These are phyloP conservation scores for Lactifluus volemus DNA, from an alignment of 768 basidiomycete species.

Conservation along the genomic window DNA sequence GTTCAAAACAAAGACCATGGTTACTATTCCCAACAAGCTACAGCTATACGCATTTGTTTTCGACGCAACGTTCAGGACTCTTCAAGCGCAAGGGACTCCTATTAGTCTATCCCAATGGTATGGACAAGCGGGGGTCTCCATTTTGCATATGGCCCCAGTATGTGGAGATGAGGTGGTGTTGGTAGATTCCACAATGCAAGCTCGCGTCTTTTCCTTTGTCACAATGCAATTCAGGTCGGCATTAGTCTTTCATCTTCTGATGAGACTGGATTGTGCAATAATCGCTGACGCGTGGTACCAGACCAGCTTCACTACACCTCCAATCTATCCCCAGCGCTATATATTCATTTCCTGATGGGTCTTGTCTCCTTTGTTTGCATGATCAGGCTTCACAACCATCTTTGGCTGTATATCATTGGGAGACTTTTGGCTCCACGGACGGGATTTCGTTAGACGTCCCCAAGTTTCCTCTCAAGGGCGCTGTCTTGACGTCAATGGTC, in stretches of 20 bases:
- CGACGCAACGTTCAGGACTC: constrained; percentile 35
- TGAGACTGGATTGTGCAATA: background rate
- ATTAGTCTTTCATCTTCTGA: background rate
- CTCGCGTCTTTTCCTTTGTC: constrained; percentile 44
- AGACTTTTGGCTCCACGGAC: too few species aligned
- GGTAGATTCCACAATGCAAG: constrained; percentile 35
- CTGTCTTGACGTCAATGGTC: constrained; percentile 38
- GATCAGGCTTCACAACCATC: background rate
- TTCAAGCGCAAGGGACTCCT: constrained; percentile 35
- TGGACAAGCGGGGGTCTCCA: constrained; percentile 14
- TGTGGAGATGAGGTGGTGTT: constrained; percentile 41
- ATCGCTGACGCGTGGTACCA: constrained; percentile 17
- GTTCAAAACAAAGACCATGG: too few species aligned
- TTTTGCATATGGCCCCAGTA: constrained; percentile 36
- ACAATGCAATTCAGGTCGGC: constrained; percentile 46
- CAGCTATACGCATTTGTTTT: constrained; percentile 38
- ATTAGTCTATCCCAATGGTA: constrained; percentile 41
- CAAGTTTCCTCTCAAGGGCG: constrained; percentile 18
- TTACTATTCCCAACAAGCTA: constrained; percentile 16
- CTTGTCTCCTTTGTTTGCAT: constrained; percentile 38
- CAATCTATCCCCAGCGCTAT: constrained; percentile 27
- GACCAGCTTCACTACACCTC: constrained; percentile 39
- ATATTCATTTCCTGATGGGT: constrained; percentile 30
- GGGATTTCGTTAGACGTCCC: too few species aligned
- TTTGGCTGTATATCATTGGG: too few species aligned